A percentile compares a stretch with the other conserved stretches of the same genome.
Evolutionary conservation across 352 stramenopile genomes (phyloP).

Genomic region (Pythium pyrilobum): DNA sequence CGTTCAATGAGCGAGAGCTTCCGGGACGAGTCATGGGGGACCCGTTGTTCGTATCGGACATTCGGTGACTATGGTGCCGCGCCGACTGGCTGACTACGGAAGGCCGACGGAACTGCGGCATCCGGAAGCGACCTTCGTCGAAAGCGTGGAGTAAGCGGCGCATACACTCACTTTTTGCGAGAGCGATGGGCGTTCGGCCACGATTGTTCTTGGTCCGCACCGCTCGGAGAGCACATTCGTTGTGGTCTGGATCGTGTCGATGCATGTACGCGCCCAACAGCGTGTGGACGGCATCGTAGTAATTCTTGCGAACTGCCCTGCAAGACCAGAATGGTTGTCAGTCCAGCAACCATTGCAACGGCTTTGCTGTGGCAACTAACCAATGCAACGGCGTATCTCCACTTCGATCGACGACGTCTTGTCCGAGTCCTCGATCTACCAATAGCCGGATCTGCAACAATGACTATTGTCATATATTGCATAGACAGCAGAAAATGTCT

Average conservation of each 20-base stretch:
- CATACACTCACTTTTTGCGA: conserved; percentile 43
- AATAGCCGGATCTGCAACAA: conserved; percentile 41
- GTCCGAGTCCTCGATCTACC: conserved; percentile 33
- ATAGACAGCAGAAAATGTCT: neutral
- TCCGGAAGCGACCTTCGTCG: conserved; percentile 34
- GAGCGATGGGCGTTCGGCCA: conserved; percentile 30
- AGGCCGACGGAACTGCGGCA: conserved; percentile 7
- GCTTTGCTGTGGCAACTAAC: conserved; percentile 13
- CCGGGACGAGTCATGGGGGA: neutral
- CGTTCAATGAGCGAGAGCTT: neutral
- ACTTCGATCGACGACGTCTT: conserved; percentile 34
- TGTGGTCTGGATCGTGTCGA: conserved; percentile 20
- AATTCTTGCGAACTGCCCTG: conserved; percentile 54
- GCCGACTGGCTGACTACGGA: conserved; percentile 14
- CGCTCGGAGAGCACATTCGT: conserved; percentile 26
- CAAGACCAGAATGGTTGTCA: neutral
- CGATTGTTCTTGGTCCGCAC: conserved; percentile 42
- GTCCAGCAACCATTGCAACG: neutral
- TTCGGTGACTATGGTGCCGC: neutral
- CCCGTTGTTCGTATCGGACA: neutral
- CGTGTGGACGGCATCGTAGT: conserved; percentile 50
- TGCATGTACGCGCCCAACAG: conserved; percentile 39
- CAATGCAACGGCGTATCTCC: conserved; percentile 68
- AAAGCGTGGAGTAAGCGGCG: conserved; percentile 37
- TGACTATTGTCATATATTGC: neutral